Conservation (phyloP, 2,329 filamentous ascomycete species). For the Rhynchosporium agropyri region DNA sequence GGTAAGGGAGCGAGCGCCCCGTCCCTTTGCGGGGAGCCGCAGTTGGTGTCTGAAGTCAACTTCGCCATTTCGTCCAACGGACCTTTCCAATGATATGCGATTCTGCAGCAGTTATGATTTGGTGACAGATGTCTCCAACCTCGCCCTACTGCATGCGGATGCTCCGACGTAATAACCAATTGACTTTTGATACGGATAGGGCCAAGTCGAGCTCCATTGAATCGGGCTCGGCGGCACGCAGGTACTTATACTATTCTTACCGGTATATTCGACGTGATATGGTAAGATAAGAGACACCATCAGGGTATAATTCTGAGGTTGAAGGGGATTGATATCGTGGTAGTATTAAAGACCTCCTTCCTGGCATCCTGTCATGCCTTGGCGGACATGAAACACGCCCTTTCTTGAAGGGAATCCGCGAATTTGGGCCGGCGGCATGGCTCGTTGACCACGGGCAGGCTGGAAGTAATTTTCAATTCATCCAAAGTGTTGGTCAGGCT, state of each 20-base stretch:
- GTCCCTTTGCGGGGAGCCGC: slow-evolving; percentile 2
- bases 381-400: slow-evolving; percentile 10
- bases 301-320: slow-evolving; percentile 7
- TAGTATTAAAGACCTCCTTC: neutral
- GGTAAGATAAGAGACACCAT: neutral
- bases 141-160: neutral
- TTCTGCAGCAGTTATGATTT: too few species aligned
- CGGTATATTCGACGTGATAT: neutral
- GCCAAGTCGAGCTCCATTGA: neutral
- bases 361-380: neutral
- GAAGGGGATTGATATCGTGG: slow-evolving; percentile 1
- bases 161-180: neutral
- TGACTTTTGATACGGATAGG: too few species aligned
- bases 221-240: slow-evolving; percentile 3
- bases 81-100: too few species aligned
- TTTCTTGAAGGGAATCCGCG: neutral
- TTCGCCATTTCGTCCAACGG: too few species aligned
- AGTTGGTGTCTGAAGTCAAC: neutral
- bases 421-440: slow-evolving; percentile 1
- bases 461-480: neutral
- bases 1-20: neutral
- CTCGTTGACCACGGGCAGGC: neutral
- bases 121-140: too few species aligned
- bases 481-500: neutral
- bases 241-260: neutral